phyloP scores from a whole-genome alignment of 2,329 filamentous ascomycete genomes.

The Nannizziopsis barbatae region DNA sequence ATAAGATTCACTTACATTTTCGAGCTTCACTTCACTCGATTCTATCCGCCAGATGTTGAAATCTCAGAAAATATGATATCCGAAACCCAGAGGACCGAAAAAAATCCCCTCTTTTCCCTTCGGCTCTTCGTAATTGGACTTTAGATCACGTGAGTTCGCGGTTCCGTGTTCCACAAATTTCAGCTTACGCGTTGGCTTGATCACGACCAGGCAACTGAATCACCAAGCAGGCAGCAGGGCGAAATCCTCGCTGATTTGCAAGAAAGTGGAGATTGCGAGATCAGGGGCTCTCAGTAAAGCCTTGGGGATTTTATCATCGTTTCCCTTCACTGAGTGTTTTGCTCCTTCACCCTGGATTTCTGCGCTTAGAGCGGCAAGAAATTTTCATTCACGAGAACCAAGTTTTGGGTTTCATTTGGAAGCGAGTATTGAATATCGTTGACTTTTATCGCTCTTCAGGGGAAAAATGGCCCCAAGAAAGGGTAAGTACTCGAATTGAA shows the following conservation, averaged over 20 bases:
- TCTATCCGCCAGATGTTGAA: no score
- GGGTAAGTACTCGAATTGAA: neutral
- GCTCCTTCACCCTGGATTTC: no score
- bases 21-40: neutral
- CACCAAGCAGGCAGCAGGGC: conserved; percentile 2
- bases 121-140: conserved; percentile 12
- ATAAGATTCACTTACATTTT: conserved; percentile 7
- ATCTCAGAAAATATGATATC: neutral
- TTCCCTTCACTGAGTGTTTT: no score
- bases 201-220: conserved; percentile 3
- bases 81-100: neutral
- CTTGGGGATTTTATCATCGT: no score
- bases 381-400: no score
- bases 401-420: no score
- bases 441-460: neutral
- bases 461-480: neutral
- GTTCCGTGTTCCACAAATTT: conserved; percentile 13
- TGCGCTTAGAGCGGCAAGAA: no score
- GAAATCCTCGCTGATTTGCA: no score
- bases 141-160: conserved; percentile 16
- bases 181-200: conserved; percentile 14
- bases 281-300: no score
- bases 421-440: neutral
- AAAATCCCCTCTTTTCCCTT: neutral
- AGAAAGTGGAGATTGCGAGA: no score